Base-by-base conservation (phyloP, 371 early-diverging fungal species). In the Neoconidiobolus thromboides region DNA sequence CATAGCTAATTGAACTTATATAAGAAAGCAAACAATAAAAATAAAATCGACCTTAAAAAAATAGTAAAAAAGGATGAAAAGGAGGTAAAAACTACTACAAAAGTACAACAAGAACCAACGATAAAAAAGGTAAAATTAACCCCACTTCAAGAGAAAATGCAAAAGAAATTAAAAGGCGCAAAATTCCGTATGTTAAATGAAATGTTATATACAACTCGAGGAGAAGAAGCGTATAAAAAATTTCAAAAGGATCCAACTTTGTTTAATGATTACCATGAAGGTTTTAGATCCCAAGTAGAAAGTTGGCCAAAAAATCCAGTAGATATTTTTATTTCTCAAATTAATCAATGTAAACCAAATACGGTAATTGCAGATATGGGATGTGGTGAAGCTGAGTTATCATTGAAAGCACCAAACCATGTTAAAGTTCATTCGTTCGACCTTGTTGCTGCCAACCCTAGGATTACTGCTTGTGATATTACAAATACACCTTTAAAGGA, bases 271-370 rank as follows among this genome's bases (percentile, higher is more conserved):
- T 99, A 99, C 67, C 98, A 98, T 67, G 81, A 82, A 67, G 98
- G 97, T 1, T 99, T 98, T 79, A 78, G 89, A 2, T 74, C 83
- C 10, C 99, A 98, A 72, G 92, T 91, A 4, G 81, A 85, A 61
- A 75, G 78, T 43, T 99, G 99, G 99, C 99, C 99, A 0, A 76
- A 72, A 39, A 96, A 99, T 68, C 99, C 99, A 0, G 83, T 97
- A 0, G 91, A 96, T 69, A 68, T 84, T 1, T 26, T 26, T 26
- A 26, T 26, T 26, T 26, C 26, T 26, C 26, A 26, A 26, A 26
- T 26, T 26, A 26, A 26, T 26, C 26, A 26, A 26, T 26, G 26
- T 26, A 26, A 26, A 26, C 26, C 26, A 26, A 26, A 26, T 26
- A 81, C 94, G 64, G 83, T 95, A 55, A 77, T 97, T 55, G 99